Evolutionary conservation across 345 rosid genomes (phyloP), one percentile per base, ranked within the genome.

Genomic region (Durio zibethinus): DNA sequence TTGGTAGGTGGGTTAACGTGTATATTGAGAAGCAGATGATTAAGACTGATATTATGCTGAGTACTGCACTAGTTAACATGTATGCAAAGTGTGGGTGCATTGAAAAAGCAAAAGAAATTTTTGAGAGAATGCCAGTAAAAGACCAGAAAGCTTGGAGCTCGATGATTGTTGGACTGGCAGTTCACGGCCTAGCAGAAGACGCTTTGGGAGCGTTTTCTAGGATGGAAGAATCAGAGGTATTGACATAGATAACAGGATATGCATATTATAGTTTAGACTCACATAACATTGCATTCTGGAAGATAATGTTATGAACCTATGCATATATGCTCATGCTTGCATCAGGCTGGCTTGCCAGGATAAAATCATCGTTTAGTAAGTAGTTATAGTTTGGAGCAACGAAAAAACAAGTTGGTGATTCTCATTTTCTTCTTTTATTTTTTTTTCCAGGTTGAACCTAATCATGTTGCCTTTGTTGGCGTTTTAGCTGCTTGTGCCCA

Each of bases 161-260:
- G 4, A 78, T 87, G 84, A 84, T 89, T 53, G 60, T 72, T 14
- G 85, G 87, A 64, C 82, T 64, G 23, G 90, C 83, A 52, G 81
- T 80, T 72, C 82, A 89, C 52, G 92, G 92, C 10, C 60, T 42
- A 64, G 85, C 86, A 4, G 33, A 76, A 15, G 82, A 86, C 74
- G 88, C 87, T 42, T 50, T 89, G 76, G 40, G 67, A 50, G 79
- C 83, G 14, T 80, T 84, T 38, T 33, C 29, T n/a, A 79, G 82
- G 59, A 89, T 89, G 90, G 77, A 83, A 35, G 80, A 78, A 80
- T 35, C 36, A 4, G 73, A 82, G 56, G 53, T 72, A 12, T 69
- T 73, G 61, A 94, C 82, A 81, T 91, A 74, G 74, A 91, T 54
- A 92, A 43, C 86, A 92, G 73, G 90, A 94, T 0, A 94, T 93